These are phyloP conservation scores for Fusarium begoniae DNA, from an alignment of 2,329 filamentous ascomycete genomes.

Conservation along the genomic window DNA sequence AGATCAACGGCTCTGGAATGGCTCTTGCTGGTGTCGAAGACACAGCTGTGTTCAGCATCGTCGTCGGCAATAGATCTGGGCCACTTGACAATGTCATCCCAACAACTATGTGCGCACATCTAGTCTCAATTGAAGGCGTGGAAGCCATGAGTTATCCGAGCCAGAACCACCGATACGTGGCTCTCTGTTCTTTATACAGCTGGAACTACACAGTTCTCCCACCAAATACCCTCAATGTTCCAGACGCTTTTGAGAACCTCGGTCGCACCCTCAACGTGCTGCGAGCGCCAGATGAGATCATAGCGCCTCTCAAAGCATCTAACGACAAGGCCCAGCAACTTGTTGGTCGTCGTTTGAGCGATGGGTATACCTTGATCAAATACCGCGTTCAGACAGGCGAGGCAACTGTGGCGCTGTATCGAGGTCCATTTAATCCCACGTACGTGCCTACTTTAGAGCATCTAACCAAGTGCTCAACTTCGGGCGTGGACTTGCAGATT, in stretches of 20 bases:
- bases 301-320: not conserved
- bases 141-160: constrained; percentile 41
- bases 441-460: not conserved
- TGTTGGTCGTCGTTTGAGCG: constrained; percentile 36
- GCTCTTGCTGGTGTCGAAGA: constrained; percentile 48
- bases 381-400: constrained; percentile 1
- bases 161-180: constrained; percentile 37
- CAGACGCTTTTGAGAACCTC: constrained; percentile 44
- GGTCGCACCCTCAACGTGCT: constrained; percentile 25
- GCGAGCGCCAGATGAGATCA: constrained; percentile 1
- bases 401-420: not conserved
- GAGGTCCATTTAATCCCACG: not conserved
- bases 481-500: constrained; percentile 50
- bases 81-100: constrained; percentile 41
- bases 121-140: constrained; percentile 51
- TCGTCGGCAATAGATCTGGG: constrained; percentile 49
- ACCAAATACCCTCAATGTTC: constrained; percentile 46
- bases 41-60: constrained; percentile 42
- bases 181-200: constrained; percentile 49
- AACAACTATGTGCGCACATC: constrained; percentile 46
- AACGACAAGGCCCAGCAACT: not conserved
- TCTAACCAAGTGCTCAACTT: constrained; percentile 43
- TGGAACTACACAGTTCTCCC: constrained; percentile 54
- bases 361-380: constrained; percentile 51
- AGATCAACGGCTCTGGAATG: constrained; percentile 52